Evolutionary conservation across 2,329 filamentous ascomycete species (phyloP), one percentile per base, ranked within the genome.

Genomic region (Cercospora beticola): DNA sequence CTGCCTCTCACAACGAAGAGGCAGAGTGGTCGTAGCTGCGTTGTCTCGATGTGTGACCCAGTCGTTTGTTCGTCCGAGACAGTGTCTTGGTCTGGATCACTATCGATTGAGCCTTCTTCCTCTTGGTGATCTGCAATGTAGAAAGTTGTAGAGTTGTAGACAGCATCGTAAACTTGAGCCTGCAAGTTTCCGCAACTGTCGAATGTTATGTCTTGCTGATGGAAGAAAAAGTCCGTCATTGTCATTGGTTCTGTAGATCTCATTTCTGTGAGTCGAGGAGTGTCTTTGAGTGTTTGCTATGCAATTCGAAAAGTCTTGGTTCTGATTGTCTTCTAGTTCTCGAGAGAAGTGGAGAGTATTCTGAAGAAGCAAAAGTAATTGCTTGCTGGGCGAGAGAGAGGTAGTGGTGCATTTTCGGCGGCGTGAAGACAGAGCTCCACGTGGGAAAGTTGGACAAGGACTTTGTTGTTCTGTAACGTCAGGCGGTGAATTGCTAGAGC

Each of bases 91-190:
- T 54, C 23, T 28, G 49, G 28, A 54, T 54, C 49, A 26, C 49
- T 28, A 28, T 54, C 49, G 5, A 4, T 28, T 6, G 23, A 54
- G 10, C 3, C 2, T 9, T 4, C 21, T 0, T 40, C 36, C 23
- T 26, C 49, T 26, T 54, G 12, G 14, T 28, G 5, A 0, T 54
- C 49, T 23, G 6, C 7, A 5, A 54, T 4, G 12, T 54, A 4
- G 30, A 58, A 23, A 2, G 6, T 31, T 4, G 56, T 58, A 23
- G 56, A 31, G 6, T 58, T 21, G 56, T 28, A 3, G 3, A 58
- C 30, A 49, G 36, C 36, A 7, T 49, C 14, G 36, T 52, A 52
- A 26, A 62, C n/a, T 62, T 62, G 60, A 52, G 60, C 60, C 36
- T 30, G 23, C 36, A 49, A 46, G 23, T 46, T 23, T 49, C 60